Conservation (phyloP, 1,284 basidiomycete species). For the Meira miltonrushii region DNA sequence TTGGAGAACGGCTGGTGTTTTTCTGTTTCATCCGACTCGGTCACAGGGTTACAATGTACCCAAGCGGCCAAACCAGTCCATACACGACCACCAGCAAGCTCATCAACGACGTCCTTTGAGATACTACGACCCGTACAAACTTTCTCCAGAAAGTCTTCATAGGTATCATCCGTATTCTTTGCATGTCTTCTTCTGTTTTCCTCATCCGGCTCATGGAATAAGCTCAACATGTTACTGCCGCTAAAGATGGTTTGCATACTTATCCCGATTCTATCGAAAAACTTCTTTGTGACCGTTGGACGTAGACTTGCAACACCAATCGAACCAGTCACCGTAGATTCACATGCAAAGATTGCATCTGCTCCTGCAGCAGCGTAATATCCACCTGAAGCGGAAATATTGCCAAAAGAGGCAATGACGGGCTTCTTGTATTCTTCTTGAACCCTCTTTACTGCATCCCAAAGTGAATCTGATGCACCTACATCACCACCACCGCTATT, state of each 20-base stretch:
- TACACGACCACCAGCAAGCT: constrained; percentile 54
- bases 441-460: constrained; percentile 53
- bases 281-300: constrained; percentile 53
- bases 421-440: constrained; percentile 51
- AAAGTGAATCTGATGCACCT: constrained; percentile 54
- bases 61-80: constrained; percentile 54
- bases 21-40: background rate
- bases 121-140: constrained; percentile 53
- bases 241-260: constrained; percentile 54
- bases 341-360: constrained; percentile 50
- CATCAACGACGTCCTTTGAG: constrained; percentile 49
- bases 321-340: constrained; percentile 54
- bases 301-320: constrained; percentile 54
- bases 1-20: background rate
- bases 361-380: constrained; percentile 51
- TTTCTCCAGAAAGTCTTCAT: constrained; percentile 20
- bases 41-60: constrained; percentile 35
- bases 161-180: constrained; percentile 52
- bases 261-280: constrained; percentile 51
- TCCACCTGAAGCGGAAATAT: constrained; percentile 53
- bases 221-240: constrained; percentile 50
- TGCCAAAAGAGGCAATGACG: constrained; percentile 55
- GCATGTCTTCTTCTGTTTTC: constrained; percentile 47
- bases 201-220: constrained; percentile 47
- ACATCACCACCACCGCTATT: constrained; percentile 55